Base-by-base conservation (phyloP, 1,284 basidiomycete genomes). In the Xerocomus cyaneibrunnescens region DNA sequence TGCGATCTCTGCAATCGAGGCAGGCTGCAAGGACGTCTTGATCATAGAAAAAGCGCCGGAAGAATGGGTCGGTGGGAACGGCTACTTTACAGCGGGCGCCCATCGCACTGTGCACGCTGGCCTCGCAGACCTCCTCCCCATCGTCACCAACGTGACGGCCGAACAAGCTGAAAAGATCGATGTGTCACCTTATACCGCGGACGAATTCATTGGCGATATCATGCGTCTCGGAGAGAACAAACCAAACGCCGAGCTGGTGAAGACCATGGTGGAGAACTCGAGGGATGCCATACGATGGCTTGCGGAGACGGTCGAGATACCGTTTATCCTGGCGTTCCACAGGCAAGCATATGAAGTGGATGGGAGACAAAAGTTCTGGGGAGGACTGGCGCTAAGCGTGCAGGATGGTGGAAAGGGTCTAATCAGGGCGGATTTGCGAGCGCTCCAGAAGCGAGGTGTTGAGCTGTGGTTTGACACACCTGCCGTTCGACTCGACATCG, bases 81-180 rank as follows among this genome's bases (percentile, higher is more conserved):
- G 84, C 12, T 85, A 78, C 67, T 87, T 87, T 69, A 86, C 84
- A 19, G 83, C 84, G 22, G 84, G 84, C 17, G 83, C 83, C 2
- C 74, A 80, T 59, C 79, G 84, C 45, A 84, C 79, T 16, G 79
- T 76, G 3, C 85, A 87, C 58, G 67, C 58, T 13, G 85, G 84
- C 1, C 70, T 87, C 12, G 53, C 66, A 3, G 83, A 85, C 64
- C 74, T 87, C 36, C 74, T 84, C 19, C 70, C 78, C 2, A 63
- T 85, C 52, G 77, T 86, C 21, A 65, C 61, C 45, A 79, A 80
- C 57, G 77, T 76, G 40, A 62, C 76, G 0, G 56, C 74, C 7
- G 73, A 76, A 35, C 65, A 73, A 37, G 77, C 69, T 1, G 60
- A 65, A 7, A 72, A 65, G 50, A 83, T 83, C 60, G 84, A 85